phyloP scores from a whole-genome alignment of 177 flowering plant species.

The Telopea speciosissima region DNA sequence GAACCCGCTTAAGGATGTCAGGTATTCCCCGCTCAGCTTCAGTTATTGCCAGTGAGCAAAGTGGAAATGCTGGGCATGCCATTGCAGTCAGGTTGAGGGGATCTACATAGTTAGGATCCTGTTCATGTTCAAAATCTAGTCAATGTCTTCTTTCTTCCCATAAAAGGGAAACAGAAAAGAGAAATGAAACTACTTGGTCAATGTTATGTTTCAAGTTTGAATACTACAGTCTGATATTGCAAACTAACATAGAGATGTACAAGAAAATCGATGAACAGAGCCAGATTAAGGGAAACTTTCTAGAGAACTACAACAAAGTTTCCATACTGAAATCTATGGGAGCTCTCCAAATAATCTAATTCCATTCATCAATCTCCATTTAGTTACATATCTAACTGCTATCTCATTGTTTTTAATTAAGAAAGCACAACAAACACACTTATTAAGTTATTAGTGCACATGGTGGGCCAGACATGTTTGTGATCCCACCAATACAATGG shows the following conservation, averaged over 20 bases:
- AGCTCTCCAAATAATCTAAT: neutral
- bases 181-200: neutral
- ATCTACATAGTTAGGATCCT: constrained; percentile 84
- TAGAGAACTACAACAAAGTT: neutral
- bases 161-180: neutral
- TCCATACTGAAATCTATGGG: neutral
- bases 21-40: constrained; percentile 99
- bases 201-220: neutral
- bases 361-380: neutral
- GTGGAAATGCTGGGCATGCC: constrained; percentile 98
- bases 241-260: neutral
- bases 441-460: too few species aligned
- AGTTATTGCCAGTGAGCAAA: constrained; percentile 93
- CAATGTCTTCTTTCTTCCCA: neutral
- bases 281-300: neutral
- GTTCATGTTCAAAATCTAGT: constrained; percentile 20
- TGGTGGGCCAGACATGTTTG: too few species aligned
- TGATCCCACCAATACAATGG: too few species aligned
- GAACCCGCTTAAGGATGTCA: constrained; percentile 76
- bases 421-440: too few species aligned
- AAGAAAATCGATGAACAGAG: neutral
- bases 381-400: neutral
- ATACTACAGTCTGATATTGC: neutral
- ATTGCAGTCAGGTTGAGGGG: constrained; percentile 91
- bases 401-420: neutral